Evolutionary conservation across 441 rosid species (phyloP), one percentile per base, ranked within the genome.

Genomic region (Erysimum pusillum): DNA sequence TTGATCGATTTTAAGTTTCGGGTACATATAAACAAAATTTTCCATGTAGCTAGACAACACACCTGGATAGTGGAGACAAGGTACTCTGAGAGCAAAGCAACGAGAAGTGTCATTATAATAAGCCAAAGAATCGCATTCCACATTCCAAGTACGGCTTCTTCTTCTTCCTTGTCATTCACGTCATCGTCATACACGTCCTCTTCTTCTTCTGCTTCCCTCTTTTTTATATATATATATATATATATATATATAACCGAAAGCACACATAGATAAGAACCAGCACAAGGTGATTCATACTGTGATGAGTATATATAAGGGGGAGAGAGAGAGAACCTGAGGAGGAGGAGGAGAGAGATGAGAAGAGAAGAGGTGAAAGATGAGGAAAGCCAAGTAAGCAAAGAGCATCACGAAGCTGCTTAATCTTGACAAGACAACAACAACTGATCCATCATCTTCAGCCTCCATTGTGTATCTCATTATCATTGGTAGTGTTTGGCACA

Each of bases 321-420:
- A 44, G 65, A 0, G 35, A 46, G 51, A 63, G 11, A 53, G 57
- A 60, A 76, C 75, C 57, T 58, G 73, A 58, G 20, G 53, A 8
- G 10, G 59, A 49, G 61, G 89, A 80, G 82, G 84, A 82, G 10
- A 83, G 73, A 71, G 70, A 17, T 85, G 79, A 72, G 86, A 87
- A 67, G 90, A 82, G 81, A 82, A 85, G 2, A 89, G 81, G 68
- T 89, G 93, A 82, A 89, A 89, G 80, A 87, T 51, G 25, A 89
- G 87, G 56, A 86, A 89, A 34, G 87, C 86, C 57, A 87, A 36
- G 75, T 89, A 89, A 31, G 88, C 88, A 14, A 86, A 36, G 59
- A 89, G 91, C 93, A 89, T 89, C 8, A 81, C 46, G 42, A 89
- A 79, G 87, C 93, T 86, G 79, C 93, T 84, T 57, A 80, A 86